Percentiles rank a stretch among this genome's conserved stretches.
These are phyloP conservation scores for Hevea brasiliensis DNA, from an alignment of 345 rosid species.

Conservation along the genomic window DNA sequence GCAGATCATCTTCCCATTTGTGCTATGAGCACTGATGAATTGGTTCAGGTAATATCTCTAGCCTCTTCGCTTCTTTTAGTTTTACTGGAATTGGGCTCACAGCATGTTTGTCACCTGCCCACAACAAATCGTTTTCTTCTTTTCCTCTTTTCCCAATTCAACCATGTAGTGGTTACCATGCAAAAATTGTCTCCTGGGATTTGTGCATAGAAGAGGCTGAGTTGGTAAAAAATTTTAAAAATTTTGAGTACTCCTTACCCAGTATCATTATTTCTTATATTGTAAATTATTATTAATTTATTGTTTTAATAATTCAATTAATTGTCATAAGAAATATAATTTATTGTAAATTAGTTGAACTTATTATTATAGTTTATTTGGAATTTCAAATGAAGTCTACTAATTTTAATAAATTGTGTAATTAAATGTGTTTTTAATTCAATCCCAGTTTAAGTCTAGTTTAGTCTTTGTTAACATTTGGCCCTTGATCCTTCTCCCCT, in stretches of 20 bases:
- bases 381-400: too few species aligned
- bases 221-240: neutral
- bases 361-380: neutral
- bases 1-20: conserved; percentile 51
- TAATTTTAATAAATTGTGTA: neutral
- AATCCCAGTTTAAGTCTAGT: neutral
- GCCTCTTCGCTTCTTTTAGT: neutral
- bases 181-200: neutral
- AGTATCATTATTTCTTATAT: neutral
- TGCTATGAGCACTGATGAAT: conserved; percentile 55
- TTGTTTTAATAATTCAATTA: neutral
- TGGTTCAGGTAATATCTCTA: conserved; percentile 51
- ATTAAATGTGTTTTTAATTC: neutral
- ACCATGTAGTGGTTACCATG: neutral
- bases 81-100: too few species aligned
- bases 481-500: neutral
- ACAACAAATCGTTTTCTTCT: neutral
- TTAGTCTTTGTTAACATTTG: neutral
- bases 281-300: neutral
- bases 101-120: too few species aligned
- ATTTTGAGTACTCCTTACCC: neutral
- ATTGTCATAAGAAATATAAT: neutral
- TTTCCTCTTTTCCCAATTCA: neutral
- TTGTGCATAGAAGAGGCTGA: neutral
- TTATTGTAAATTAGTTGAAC: neutral